Conservation (phyloP, 441 rosid genomes). For the Corymbia calophylla region DNA sequence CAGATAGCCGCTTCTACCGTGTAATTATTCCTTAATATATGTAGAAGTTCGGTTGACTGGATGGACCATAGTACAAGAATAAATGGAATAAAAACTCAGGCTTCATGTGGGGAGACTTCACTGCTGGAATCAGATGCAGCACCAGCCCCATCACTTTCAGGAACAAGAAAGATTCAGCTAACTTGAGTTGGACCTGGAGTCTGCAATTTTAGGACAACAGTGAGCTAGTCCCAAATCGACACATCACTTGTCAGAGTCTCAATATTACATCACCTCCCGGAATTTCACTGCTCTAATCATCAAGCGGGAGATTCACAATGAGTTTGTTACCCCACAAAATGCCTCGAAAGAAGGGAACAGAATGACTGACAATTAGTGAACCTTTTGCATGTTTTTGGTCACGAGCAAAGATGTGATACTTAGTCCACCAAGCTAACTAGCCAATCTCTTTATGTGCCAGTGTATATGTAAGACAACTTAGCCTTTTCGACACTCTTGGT, state of each 20-base stretch:
- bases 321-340: background rate
- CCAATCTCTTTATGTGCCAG: background rate
- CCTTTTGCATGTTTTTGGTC: background rate
- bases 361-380: background rate
- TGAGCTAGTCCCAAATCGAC: background rate
- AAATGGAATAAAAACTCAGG: background rate
- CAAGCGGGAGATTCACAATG: background rate
- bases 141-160: background rate
- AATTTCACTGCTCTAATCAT: background rate
- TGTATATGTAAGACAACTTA: background rate
- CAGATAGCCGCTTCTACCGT: background rate
- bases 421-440: background rate
- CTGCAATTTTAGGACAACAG: background rate
- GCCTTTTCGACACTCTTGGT: background rate
- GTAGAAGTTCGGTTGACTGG: background rate
- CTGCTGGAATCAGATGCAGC: background rate
- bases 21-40: background rate
- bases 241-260: background rate
- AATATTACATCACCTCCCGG: background rate
- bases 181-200: background rate
- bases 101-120: background rate
- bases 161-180: background rate
- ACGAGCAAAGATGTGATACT: background rate
- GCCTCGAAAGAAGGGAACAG: background rate
- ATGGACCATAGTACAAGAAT: background rate